Base-by-base conservation (phyloP, 306 rosid genomes). In the Morella rubra region DNA sequence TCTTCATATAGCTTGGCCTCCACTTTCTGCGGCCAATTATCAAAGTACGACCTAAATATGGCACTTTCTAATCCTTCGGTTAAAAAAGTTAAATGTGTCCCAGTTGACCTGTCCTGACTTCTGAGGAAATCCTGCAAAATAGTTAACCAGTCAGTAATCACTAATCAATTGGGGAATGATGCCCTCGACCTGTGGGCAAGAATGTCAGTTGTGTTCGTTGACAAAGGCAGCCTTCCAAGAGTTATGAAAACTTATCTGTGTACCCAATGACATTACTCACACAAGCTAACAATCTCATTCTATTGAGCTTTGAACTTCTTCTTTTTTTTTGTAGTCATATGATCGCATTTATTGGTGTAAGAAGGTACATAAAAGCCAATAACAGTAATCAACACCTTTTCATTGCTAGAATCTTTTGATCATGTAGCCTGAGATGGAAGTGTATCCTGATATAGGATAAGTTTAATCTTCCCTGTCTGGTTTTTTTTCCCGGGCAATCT, bases 1-100 rank as follows among this genome's bases (percentile, higher is more conserved):
- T 94, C 98, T 82, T 94, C 98, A 66, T 90, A 94, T 73, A 94
- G 87, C 77, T 78, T 84, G 49, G 90, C 83, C 84, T 92, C 97
- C 78, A 86, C 89, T 16, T 76, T 86, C 80, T 86, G 90, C 60
- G 96, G 96, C 98, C 98, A 94, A 74, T 86, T 83, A 65, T 81
- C 61, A 82, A 92, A 94, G 84, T 83, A 82, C 19, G 91, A 81
- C 77, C 84, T 87, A 83, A 92, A 94, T 53, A 73, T 75, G 66
- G 91, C 49, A 86, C 89, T 89, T 81, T 94, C 98, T 74, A 94
- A 79, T 77, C 98, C 98, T 81, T 92, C 97, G 69, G 95, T 90
- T 82, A 92, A 80, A 70, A 85, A 84, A 41, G 93, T 81, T 72
- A 83, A 78, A 85, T 94, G 96, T 50, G 95, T 86, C 44, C 86